phyloP scores from a whole-genome alignment of 331 rosid species.

The Rhamnella rubrinervis region DNA sequence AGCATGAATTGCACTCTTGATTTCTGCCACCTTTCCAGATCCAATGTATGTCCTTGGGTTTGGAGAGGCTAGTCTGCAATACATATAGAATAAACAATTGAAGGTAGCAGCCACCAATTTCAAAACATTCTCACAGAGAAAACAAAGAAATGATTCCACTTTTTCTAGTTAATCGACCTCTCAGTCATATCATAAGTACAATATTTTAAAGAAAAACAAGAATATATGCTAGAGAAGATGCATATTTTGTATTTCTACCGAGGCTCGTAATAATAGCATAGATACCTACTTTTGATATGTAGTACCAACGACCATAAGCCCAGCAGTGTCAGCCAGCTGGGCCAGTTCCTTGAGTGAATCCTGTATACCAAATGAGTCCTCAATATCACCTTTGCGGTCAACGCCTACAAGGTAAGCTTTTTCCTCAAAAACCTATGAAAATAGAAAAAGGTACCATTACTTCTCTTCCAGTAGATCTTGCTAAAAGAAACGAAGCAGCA shows the following conservation, averaged over 20 bases:
- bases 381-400: conserved; percentile 57
- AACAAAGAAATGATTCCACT: neutral
- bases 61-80: conserved; percentile 69
- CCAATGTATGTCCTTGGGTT: conserved; percentile 95
- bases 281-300: conserved; percentile 67
- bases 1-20: conserved; percentile 79
- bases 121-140: neutral
- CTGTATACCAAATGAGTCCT: conserved; percentile 57
- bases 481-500: neutral
- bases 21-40: conserved; percentile 93
- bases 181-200: neutral
- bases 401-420: conserved; percentile 84
- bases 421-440: conserved; percentile 73
- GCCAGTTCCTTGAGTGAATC: conserved; percentile 75
- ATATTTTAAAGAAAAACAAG: conserved; percentile 12
- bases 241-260: neutral
- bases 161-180: neutral
- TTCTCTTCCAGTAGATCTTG: neutral
- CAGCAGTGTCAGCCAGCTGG: conserved; percentile 96
- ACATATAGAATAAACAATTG: conserved; percentile 15
- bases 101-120: conserved; percentile 11
- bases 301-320: conserved; percentile 79
- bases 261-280: neutral
- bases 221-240: neutral
- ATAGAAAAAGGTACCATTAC: conserved; percentile 3